phyloP scores from a whole-genome alignment of 1,139 yeast species.

The Pneumocystis carinii region DNA sequence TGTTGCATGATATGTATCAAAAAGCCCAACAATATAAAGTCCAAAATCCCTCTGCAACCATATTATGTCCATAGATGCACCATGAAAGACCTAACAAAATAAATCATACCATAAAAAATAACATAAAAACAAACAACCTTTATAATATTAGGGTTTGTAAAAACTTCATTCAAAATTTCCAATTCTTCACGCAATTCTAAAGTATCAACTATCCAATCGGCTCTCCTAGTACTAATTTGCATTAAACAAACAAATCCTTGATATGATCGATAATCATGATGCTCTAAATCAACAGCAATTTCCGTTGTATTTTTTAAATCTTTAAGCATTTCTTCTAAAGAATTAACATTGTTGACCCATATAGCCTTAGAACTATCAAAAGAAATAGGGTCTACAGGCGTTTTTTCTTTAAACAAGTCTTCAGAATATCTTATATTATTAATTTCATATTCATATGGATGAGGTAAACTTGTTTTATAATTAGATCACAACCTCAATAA shows the following conservation, averaged over 20 bases:
- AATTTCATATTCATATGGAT: constrained; percentile 76
- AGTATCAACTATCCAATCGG: constrained; percentile 76
- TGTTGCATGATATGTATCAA: constrained; percentile 89
- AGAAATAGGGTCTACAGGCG: constrained; percentile 42
- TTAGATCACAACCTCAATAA: not conserved
- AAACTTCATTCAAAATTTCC: constrained; percentile 50
- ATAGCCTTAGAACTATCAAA: constrained; percentile 54
- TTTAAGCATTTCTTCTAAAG: constrained; percentile 39
- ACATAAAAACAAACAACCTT: constrained; percentile 26
- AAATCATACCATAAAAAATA: not conserved
- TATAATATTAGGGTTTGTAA: constrained; percentile 62
- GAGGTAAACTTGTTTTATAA: constrained; percentile 28
- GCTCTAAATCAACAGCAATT: constrained; percentile 93
- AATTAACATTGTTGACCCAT: constrained; percentile 54
- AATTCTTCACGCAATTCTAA: constrained; percentile 60
- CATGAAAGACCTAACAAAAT: constrained; percentile 51
- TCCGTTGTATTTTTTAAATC: constrained; percentile 40
- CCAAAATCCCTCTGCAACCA: constrained; percentile 97
- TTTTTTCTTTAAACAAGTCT: constrained; percentile 32
- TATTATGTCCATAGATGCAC: constrained; percentile 90
- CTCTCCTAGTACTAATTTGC: constrained; percentile 77
- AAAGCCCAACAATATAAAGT: constrained; percentile 69
- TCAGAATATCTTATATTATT: constrained; percentile 55
- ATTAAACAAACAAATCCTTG: constrained; percentile 82
- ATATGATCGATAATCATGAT: constrained; percentile 82